A percentile compares a stretch with the other conserved stretches of the same genome.
Conservation (phyloP, 345 rosid genomes). For the Punica granatum region DNA sequence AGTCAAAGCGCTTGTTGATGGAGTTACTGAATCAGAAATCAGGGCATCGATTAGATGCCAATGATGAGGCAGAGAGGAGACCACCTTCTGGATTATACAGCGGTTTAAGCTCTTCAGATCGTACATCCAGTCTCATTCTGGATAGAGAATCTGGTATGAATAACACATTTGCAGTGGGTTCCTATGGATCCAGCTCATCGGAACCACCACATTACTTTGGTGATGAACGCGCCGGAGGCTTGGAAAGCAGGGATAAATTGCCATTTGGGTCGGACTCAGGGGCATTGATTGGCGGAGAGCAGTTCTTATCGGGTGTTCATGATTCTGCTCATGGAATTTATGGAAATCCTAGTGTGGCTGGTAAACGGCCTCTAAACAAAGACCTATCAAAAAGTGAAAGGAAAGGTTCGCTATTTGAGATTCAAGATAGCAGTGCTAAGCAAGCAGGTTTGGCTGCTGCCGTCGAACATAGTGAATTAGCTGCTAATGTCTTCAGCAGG, state of each 20-base stretch:
- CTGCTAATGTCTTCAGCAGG: slow-evolving; percentile 25
- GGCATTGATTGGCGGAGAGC: slow-evolving; percentile 19
- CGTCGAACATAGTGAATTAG: slow-evolving; percentile 19
- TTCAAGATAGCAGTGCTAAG: slow-evolving; percentile 29
- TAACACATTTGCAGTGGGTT: slow-evolving; percentile 34
- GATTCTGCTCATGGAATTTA: slow-evolving; percentile 25
- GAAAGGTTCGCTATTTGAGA: slow-evolving; percentile 28
- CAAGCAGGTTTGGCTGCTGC: slow-evolving; percentile 22
- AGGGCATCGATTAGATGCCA: slow-evolving; percentile 28
- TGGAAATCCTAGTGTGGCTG: slow-evolving; percentile 22
- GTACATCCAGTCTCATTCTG: slow-evolving; percentile 19
- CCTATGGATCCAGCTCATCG: slow-evolving; percentile 39
- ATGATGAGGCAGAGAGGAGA: slow-evolving; percentile 26
- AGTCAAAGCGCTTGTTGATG: slow-evolving; percentile 49
- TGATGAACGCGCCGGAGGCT: slow-evolving; percentile 21
- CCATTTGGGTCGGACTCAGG: slow-evolving; percentile 30
- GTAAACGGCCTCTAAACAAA: slow-evolving; percentile 21
- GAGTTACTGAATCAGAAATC: slow-evolving; percentile 49
- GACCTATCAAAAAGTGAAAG: slow-evolving; percentile 19
- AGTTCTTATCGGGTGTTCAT: slow-evolving; percentile 15
- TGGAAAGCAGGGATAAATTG: slow-evolving; percentile 24
- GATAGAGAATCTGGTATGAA: slow-evolving; percentile 33
- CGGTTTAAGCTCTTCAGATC: slow-evolving; percentile 27
- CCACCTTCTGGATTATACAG: slow-evolving; percentile 27
- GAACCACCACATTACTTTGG: slow-evolving; percentile 21